Conservation (phyloP, 192 early-diverging fungal genomes). For the Coemansia sp. region DNA sequence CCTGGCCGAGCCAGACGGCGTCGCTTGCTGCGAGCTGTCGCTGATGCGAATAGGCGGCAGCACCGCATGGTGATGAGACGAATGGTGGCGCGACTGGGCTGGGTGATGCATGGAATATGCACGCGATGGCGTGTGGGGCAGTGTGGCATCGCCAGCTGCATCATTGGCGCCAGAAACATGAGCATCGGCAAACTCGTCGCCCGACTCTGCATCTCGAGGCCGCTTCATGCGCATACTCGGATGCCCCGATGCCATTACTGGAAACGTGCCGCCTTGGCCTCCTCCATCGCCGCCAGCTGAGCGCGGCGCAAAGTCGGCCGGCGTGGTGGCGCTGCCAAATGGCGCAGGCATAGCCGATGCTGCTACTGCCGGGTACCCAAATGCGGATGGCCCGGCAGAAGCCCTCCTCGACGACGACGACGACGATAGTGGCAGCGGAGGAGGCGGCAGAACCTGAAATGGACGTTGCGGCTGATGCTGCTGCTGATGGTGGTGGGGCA, state of each 20-base stretch:
- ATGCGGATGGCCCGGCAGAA: slow-evolving; percentile 14
- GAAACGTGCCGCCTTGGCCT: not conserved
- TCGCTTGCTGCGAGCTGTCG: not conserved
- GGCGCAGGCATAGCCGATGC: slow-evolving; percentile 5
- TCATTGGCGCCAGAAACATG: not conserved
- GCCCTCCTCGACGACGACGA: slow-evolving; percentile 15
- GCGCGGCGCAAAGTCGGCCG: not conserved
- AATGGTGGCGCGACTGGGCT: no score
- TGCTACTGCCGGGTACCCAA: slow-evolving; percentile 18
- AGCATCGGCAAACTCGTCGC: slow-evolving; percentile 12
- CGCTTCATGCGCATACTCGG: slow-evolving; percentile 31
- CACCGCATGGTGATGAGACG: not conserved
- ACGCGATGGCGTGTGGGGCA: not conserved
- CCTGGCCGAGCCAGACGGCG: not conserved
- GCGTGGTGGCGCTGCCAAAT: not conserved
- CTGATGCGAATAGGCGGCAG: slow-evolving; percentile 37
- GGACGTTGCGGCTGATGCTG: not conserved
- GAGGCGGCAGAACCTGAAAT: not conserved
- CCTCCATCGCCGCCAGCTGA: not conserved
- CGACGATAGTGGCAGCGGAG: not conserved
- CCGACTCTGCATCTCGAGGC: slow-evolving; percentile 20
- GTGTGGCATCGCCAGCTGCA: slow-evolving; percentile 4
- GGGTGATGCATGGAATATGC: not conserved
- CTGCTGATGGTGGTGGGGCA: not conserved
- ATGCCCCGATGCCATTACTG: slow-evolving; percentile 9